Percentiles rank a stretch among this genome's conserved stretches.
Evolutionary conservation across 345 rosid species (phyloP).

Genomic region (Rhodamnia argentea): DNA sequence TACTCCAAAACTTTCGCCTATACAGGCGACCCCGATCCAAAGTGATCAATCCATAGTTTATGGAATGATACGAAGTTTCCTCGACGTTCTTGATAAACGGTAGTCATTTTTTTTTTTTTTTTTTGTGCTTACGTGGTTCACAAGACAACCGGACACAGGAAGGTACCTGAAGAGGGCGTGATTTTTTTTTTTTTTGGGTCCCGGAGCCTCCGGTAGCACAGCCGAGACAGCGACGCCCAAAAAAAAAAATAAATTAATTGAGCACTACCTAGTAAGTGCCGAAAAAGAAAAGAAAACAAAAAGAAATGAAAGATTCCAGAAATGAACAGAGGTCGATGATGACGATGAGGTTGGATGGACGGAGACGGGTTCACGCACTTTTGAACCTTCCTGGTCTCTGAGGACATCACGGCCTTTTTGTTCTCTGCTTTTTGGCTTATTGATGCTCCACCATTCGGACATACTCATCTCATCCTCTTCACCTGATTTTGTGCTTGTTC

Average conservation of each 20-base stretch:
- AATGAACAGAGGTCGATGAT: not conserved
- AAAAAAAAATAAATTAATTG: not conserved
- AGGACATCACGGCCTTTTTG: not conserved
- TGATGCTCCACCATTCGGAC: not conserved
- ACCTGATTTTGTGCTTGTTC: not conserved
- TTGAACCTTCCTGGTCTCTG: not conserved
- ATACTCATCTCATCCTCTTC: not conserved
- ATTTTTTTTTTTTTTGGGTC: not conserved
- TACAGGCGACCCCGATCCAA: not conserved
- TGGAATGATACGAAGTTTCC: not conserved
- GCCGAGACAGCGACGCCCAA: no score
- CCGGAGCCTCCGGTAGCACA: no score
- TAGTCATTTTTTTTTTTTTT: not conserved
- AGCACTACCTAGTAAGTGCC: not conserved
- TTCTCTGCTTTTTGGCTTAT: not conserved
- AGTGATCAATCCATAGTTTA: rapidly evolving
- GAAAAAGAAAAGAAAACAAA: not conserved
- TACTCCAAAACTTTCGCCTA: not conserved
- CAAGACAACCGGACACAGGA: not conserved
- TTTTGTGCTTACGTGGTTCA: not conserved
- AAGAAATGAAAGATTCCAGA: not conserved
- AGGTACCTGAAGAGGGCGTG: not conserved
- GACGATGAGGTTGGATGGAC: not conserved
- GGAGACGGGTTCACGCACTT: not conserved
- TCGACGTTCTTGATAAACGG: rapidly evolving